These are phyloP conservation scores for Pythium diclinum DNA, from an alignment of 352 stramenopile genomes.

Conservation along the genomic window DNA sequence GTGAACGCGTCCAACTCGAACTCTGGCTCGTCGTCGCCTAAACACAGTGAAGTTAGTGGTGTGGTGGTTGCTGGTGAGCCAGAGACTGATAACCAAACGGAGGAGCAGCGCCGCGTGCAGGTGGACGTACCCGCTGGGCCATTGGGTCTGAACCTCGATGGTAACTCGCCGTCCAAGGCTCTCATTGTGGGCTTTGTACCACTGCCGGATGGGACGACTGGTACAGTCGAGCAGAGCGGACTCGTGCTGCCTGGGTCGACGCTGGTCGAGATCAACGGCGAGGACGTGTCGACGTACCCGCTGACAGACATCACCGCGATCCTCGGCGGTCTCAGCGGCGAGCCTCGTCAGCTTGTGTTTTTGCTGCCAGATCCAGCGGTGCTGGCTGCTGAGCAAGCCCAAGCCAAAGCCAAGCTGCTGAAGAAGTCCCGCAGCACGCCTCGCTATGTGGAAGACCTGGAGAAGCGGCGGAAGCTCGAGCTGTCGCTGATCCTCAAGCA, in stretches of 20 bases:
- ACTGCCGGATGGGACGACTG: conserved; percentile 48
- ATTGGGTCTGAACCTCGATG: conserved; percentile 58
- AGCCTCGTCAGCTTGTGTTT: conserved; percentile 46
- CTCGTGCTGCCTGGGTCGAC: conserved; percentile 37
- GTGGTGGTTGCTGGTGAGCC: too few species aligned
- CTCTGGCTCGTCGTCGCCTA: conserved; percentile 15
- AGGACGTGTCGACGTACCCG: conserved; percentile 45
- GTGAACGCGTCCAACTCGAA: conserved; percentile 12
- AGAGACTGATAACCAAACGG: conserved; percentile 3
- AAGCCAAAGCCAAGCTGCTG: background rate
- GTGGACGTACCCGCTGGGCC: conserved; percentile 49
- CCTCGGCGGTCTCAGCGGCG: conserved; percentile 33
- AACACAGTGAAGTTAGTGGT: background rate
- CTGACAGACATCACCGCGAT: conserved; percentile 42
- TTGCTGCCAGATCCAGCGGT: conserved; percentile 27
- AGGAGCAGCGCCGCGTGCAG: conserved; percentile 27
- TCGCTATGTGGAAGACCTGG: conserved; percentile 44
- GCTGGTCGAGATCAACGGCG: conserved; percentile 62
- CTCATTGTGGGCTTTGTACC: conserved; percentile 61
- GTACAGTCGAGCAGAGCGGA: conserved; percentile 43
- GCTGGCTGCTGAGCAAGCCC: background rate
- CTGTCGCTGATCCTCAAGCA: conserved; percentile 50
- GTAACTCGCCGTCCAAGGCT: conserved; percentile 30
- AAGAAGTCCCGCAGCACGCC: conserved; percentile 31
- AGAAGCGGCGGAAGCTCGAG: conserved; percentile 54